A percentile compares a stretch with the other conserved stretches of the same genome.
Evolutionary conservation across 345 rosid genomes (phyloP).

Genomic region (Gossypium longicalyx): DNA sequence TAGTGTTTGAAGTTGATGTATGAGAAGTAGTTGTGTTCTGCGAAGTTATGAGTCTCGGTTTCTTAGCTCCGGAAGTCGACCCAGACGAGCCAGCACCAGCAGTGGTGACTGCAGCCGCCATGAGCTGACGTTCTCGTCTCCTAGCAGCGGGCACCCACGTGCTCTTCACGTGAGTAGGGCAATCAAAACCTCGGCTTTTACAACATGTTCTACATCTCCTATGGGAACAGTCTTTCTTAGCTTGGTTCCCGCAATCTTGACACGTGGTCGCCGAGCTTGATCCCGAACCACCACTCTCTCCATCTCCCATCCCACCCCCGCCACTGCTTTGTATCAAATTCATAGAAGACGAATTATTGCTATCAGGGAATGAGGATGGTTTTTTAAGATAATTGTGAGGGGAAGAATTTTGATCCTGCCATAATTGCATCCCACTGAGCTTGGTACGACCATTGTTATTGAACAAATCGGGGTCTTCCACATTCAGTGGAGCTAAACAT

Average conservation of each 20-base stretch:
- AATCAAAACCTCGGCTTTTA: constrained; percentile 87
- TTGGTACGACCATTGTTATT: constrained; percentile 30
- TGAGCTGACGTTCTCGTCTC: constrained; percentile 81
- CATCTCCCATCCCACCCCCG: constrained; percentile 17
- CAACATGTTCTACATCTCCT: constrained; percentile 93
- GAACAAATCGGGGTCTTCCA: constrained; percentile 47
- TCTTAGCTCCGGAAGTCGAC: constrained; percentile 78
- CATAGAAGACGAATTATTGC: constrained; percentile 24
- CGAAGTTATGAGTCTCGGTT: constrained; percentile 62
- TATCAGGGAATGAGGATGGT: constrained; percentile 26
- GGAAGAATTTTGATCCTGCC: constrained; percentile 53
- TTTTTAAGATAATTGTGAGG: constrained; percentile 39
- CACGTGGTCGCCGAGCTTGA: constrained; percentile 61
- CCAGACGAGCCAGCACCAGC: constrained; percentile 63
- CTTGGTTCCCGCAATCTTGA: constrained; percentile 98
- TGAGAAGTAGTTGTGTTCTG: constrained; percentile 74
- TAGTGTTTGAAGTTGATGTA: constrained; percentile 84
- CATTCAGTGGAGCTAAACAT: constrained; percentile 40
- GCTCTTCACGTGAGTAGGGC: constrained; percentile 92
- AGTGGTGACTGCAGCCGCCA: constrained; percentile 23
- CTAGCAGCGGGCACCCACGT: constrained; percentile 97
- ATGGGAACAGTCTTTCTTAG: constrained; percentile 86
- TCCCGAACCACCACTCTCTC: constrained; percentile 38
- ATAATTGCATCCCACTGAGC: constrained; percentile 55
- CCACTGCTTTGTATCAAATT: constrained; percentile 27